Conservation (phyloP, 2,329 filamentous ascomycete species). For the Hypoxylon sp. region DNA sequence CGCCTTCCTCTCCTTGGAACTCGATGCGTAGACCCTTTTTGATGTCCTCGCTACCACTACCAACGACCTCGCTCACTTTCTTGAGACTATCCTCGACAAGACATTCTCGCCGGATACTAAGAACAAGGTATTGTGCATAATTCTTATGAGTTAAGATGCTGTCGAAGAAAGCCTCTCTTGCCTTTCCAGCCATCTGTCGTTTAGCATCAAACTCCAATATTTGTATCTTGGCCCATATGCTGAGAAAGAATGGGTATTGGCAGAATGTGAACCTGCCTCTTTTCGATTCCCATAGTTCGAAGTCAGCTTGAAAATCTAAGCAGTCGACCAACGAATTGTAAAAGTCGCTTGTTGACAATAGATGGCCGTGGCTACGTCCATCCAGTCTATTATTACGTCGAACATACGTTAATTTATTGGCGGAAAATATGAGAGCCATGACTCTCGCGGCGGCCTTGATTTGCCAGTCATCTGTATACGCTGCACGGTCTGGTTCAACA, state of each 20-base stretch:
- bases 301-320: constrained; percentile 87
- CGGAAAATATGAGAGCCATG: constrained; percentile 84
- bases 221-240: constrained; percentile 91
- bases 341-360: constrained; percentile 86
- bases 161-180: constrained; percentile 90
- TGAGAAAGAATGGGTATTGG: constrained; percentile 92
- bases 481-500: constrained; percentile 66
- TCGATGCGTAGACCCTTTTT: constrained; percentile 91
- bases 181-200: constrained; percentile 90
- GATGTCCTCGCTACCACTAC: constrained; percentile 84
- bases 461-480: constrained; percentile 90
- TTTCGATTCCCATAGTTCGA: constrained; percentile 87
- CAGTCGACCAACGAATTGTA: constrained; percentile 91
- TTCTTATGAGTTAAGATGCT: constrained; percentile 83
- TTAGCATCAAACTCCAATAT: constrained; percentile 90
- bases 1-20: constrained; percentile 89
- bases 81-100: constrained; percentile 90
- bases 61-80: constrained; percentile 87
- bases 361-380: constrained; percentile 69
- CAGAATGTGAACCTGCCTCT: constrained; percentile 86
- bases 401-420: constrained; percentile 73
- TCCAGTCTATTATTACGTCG: constrained; percentile 56
- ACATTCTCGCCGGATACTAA: constrained; percentile 86
- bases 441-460: constrained; percentile 84
- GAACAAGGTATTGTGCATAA: constrained; percentile 82